These are phyloP conservation scores for Gonium pectorale DNA, from an alignment of 139 green algal genomes.

Conservation along the genomic window DNA sequence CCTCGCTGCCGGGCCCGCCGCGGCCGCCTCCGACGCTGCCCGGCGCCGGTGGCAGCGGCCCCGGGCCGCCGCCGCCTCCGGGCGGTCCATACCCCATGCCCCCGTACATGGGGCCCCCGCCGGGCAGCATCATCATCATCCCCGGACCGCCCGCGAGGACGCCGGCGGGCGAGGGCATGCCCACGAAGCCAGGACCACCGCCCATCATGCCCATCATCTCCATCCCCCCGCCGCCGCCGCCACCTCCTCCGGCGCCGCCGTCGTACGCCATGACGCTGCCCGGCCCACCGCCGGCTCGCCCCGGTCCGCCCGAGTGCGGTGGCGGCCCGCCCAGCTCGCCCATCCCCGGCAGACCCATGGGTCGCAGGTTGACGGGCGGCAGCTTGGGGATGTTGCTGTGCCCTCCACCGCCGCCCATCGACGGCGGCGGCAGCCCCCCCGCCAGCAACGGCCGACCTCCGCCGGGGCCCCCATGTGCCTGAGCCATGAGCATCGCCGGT, in stretches of 20 bases:
- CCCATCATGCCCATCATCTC: background rate
- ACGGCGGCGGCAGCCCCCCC: background rate
- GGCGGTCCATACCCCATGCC: background rate
- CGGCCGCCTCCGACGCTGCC: background rate
- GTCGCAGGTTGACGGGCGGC: conserved; percentile 17
- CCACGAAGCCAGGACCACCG: background rate
- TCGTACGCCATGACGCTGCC: background rate
- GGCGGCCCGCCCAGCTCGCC: background rate
- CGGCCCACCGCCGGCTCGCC: conserved; percentile 7
- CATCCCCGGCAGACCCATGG: conserved; percentile 14
- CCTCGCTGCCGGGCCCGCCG: conserved; percentile 3
- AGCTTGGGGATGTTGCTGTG: conserved; percentile 41
- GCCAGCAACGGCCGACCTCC: background rate
- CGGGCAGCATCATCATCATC: conserved; percentile 15
- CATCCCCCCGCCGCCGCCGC: background rate
- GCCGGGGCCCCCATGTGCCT: background rate
- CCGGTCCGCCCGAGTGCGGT: background rate
- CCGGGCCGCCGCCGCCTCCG: conserved; percentile 3
- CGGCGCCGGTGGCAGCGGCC: background rate
- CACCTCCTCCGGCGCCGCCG: background rate
- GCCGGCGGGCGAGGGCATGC: too few relatives aligned
- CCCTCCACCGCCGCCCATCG: background rate
- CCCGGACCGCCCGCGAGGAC: too few relatives aligned
- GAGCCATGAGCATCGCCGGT: conserved; percentile 23
- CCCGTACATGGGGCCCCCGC: background rate